These are phyloP conservation scores for Herpetomonas tarakana DNA, from an alignment of 208 protist genomes.

Conservation along the genomic window DNA sequence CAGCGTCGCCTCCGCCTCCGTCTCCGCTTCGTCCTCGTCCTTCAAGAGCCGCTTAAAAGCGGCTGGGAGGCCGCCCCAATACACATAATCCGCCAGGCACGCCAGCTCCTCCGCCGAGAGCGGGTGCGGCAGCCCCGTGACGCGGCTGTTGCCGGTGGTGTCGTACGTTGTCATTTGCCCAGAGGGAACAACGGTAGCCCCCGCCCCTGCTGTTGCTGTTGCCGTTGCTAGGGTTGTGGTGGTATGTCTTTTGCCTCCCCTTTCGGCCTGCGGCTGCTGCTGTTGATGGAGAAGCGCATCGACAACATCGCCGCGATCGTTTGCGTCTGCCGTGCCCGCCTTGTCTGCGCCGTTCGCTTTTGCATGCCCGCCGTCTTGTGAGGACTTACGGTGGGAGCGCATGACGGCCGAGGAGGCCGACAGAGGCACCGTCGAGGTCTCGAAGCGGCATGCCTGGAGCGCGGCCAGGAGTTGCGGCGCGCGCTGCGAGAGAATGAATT, in stretches of 20 bases:
- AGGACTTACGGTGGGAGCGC: background rate
- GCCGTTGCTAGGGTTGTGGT: background rate
- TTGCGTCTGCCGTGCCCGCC: background rate
- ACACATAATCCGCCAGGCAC: constrained; percentile 63
- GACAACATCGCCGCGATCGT: constrained; percentile 14
- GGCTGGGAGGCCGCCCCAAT: constrained; percentile 58
- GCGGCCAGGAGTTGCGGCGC: constrained; percentile 59
- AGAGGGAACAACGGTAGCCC: background rate
- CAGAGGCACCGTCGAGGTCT: constrained; percentile 8
- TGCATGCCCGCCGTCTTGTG: background rate
- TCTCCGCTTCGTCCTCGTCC: constrained; percentile 10
- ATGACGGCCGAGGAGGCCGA: background rate
- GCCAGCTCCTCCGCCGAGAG: constrained; percentile 51
- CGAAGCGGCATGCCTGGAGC: constrained; percentile 49
- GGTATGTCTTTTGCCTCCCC: background rate
- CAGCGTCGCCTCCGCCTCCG: constrained; percentile 6
- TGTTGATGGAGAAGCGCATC: constrained; percentile 26
- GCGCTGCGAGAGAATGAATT: constrained; percentile 62
- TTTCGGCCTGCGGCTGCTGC: background rate
- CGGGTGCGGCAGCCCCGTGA: constrained; percentile 48
- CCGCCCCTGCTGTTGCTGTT: background rate
- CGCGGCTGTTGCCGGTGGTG: constrained; percentile 61
- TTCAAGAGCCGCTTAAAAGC: constrained; percentile 42
- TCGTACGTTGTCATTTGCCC: constrained; percentile 26
- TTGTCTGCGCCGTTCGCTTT: background rate